A percentile compares a stretch with the other conserved stretches of the same genome.
These are phyloP conservation scores for Pharnaceum exiguum DNA, from an alignment of 148 eudicot species.

Conservation along the genomic window DNA sequence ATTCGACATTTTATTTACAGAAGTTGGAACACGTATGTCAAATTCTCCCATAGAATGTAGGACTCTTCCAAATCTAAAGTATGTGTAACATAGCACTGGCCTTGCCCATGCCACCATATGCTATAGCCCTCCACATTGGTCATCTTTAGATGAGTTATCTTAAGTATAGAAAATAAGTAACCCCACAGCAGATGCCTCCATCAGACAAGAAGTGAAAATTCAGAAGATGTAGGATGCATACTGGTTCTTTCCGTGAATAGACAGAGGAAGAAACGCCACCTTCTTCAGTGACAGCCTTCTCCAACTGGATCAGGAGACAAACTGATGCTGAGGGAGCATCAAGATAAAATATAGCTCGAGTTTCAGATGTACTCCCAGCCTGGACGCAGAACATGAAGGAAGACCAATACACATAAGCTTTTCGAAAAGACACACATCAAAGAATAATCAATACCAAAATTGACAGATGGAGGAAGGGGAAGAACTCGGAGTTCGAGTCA, in stretches of 20 bases:
- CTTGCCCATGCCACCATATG: too few relatives aligned
- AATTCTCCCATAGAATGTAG: too few relatives aligned
- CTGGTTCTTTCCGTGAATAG: conserved; percentile 98
- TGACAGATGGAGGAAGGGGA: background rate
- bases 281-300: conserved; percentile 96
- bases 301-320: conserved; percentile 88
- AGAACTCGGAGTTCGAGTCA: background rate
- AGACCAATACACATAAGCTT: background rate
- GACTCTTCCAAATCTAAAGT: too few relatives aligned
- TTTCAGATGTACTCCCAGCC: conserved; percentile 60
- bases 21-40: too few relatives aligned
- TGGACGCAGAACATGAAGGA: conserved; percentile 21
- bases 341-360: conserved; percentile 79
- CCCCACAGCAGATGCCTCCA: background rate
- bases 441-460: conserved; percentile 1
- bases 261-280: conserved; percentile 93
- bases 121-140: too few relatives aligned
- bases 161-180: too few relatives aligned
- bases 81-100: too few relatives aligned
- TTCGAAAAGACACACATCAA: background rate
- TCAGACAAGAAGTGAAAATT: background rate
- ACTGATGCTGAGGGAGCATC: conserved; percentile 98
- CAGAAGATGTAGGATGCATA: conserved; percentile 19
- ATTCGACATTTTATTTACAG: too few relatives aligned
- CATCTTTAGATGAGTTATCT: too few relatives aligned